A percentile compares a stretch with the other conserved stretches of the same genome.
Evolutionary conservation across 2,329 filamentous ascomycete genomes (phyloP).

Genomic region (Botrytis byssoidea): DNA sequence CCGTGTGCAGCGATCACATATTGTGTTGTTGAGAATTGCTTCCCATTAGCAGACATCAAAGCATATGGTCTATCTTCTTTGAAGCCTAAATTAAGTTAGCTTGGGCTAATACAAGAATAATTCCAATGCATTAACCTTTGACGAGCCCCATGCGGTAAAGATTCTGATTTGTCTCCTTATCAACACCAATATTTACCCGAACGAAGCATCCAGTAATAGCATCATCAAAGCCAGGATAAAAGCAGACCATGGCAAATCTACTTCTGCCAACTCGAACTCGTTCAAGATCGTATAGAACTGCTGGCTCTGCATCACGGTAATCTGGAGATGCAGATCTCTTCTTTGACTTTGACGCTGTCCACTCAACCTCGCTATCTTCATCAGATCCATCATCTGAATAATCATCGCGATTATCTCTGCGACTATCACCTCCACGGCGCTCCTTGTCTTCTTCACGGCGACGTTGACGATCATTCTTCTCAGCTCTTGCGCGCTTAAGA

Average conservation of each 20-base stretch:
- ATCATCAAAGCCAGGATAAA: conserved; percentile 84
- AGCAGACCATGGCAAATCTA: conserved; percentile 88
- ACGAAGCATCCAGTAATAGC: conserved; percentile 81
- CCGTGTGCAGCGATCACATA: conserved; percentile 82
- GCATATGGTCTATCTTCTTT: conserved; percentile 78
- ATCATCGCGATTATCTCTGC: conserved; percentile 48
- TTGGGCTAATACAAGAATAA: background rate
- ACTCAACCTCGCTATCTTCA: conserved; percentile 78
- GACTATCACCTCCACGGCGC: conserved; percentile 47
- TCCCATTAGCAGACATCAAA: conserved; percentile 70
- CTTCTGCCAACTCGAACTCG: conserved; percentile 78
- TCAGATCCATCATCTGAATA: conserved; percentile 62
- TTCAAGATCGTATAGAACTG: conserved; percentile 78
- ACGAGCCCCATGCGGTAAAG: conserved; percentile 87
- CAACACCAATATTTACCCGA: conserved; percentile 78
- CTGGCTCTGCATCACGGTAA: conserved; percentile 58
- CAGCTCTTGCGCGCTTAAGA: conserved; percentile 59
- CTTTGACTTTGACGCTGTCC: conserved; percentile 57
- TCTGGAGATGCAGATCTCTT: conserved; percentile 47
- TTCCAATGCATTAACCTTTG: conserved; percentile 58
- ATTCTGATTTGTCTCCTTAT: conserved; percentile 68
- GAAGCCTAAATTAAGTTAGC: conserved; percentile 59
- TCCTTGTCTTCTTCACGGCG: conserved; percentile 61
- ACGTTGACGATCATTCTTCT: conserved; percentile 63
- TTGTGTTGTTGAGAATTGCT: conserved; percentile 78